phyloP scores from a whole-genome alignment of 257 asterid genomes.

The Solanum gracilifrons region DNA sequence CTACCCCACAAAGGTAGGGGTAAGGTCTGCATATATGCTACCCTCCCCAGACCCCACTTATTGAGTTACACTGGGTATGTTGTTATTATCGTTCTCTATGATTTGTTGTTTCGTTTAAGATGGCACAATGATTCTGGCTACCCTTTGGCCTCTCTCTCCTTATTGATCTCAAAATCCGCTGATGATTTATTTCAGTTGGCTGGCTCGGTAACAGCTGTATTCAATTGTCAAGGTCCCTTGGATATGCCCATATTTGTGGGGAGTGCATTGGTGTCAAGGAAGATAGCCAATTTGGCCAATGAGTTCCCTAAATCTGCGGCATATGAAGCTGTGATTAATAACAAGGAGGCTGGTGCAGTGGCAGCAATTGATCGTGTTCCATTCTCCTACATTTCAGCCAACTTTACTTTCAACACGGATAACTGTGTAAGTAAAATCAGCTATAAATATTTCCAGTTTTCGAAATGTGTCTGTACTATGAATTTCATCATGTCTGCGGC shows the following conservation, averaged over 20 bases:
- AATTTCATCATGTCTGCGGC: conserved; percentile 1
- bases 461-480: background rate
- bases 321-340: conserved; percentile 73
- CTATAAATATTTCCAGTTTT: background rate
- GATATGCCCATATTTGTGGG: conserved; percentile 97
- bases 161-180: background rate
- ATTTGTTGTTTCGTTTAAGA: background rate
- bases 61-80: background rate
- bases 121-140: background rate
- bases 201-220: conserved; percentile 91
- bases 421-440: conserved; percentile 69
- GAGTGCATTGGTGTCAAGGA: conserved; percentile 92
- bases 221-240: conserved; percentile 98
- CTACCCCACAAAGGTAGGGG: background rate
- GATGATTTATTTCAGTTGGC: conserved; percentile 62
- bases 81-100: background rate
- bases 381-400: conserved; percentile 86
- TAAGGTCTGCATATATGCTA: background rate
- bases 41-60: background rate
- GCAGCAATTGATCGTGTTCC: conserved; percentile 96
- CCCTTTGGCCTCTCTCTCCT: background rate
- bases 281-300: conserved; percentile 51
- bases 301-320: conserved; percentile 69
- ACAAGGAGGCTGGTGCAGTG: conserved; percentile 96
- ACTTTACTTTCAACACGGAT: conserved; percentile 92